Evolutionary conservation across 176 grass and related monocot species (phyloP), one percentile per base, ranked within the genome.

Genomic region (Elymus sibiricus): DNA sequence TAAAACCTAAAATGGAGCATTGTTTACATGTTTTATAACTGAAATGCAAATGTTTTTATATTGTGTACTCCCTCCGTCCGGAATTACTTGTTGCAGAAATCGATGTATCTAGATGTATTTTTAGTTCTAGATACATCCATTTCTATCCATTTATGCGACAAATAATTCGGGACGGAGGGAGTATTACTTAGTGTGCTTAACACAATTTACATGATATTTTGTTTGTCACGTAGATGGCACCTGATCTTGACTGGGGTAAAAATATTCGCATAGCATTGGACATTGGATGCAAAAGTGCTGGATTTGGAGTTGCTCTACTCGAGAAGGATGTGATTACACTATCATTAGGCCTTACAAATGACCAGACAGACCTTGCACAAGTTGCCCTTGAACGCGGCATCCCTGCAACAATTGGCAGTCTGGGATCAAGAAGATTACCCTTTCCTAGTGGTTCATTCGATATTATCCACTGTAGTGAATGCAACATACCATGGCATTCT

Each of bases 191-290:
- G 27, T 89, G 42, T 89, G 47, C 80, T 74, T 83, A 76, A 83
- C 37, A 10, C 55, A 40, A 86, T 79, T 27, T 80, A 21, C 34
- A 44, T 7, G 15, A 68, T 40, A 76, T 43, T 83, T 80, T 89
- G n/a, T 90, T 90, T 88, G 12, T 86, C 76, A 86, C 64, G 70
- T 77, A 98, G 96, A 91, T 95, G 92, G 96, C 83, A 89, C 96
- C 96, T 43, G 96, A 98, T 83, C 88, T 98, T 82, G 93, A 98
- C 82, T 98, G 91, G 91, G 96, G 96, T 46, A 98, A 95, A 89
- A 98, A 98, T 81, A 98, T 98, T 66, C 96, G 88, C 13, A 39
- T 91, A 80, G 22, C 95, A 68, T 85, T 98, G 79, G 93, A 98
- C 80, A 92, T 98, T 65, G 92, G 93, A 83, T 92, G 86, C 88